These are phyloP conservation scores for Colletotrichum sublineola DNA, from an alignment of 2,329 filamentous ascomycete genomes.

Conservation along the genomic window DNA sequence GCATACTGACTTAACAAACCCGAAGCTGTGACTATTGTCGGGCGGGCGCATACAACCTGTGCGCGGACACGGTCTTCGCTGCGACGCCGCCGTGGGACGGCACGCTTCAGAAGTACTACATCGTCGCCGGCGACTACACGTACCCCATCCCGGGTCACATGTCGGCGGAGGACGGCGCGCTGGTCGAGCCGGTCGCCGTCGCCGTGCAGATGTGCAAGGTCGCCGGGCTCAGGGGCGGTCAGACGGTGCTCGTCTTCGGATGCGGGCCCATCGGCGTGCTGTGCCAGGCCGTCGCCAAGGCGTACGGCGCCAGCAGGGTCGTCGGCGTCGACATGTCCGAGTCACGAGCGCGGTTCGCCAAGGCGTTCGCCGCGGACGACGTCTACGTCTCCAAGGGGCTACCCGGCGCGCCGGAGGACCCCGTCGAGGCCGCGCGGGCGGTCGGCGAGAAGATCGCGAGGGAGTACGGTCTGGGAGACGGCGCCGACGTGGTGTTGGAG, in stretches of 20 bases:
- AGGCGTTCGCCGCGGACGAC: conserved; percentile 58
- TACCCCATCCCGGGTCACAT: conserved; percentile 61
- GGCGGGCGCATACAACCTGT: conserved; percentile 56
- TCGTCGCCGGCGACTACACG: conserved; percentile 60
- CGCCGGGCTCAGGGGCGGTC: conserved; percentile 54
- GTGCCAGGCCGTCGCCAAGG: conserved; percentile 60
- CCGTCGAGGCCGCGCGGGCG: conserved; percentile 64
- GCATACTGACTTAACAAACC: conserved; percentile 10
- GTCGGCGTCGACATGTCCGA: conserved; percentile 61
- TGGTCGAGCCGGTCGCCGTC: conserved; percentile 66
- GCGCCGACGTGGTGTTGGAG: conserved; percentile 63
- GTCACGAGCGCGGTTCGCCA: conserved; percentile 57
- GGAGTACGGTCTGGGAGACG: conserved; percentile 56
- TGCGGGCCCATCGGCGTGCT: conserved; percentile 64
- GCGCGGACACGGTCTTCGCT: conserved; percentile 61
- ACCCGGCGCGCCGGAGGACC: conserved; percentile 56
- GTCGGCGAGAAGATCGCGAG: conserved; percentile 62
- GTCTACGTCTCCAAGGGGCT: conserved; percentile 55
- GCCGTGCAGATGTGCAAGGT: conserved; percentile 61
- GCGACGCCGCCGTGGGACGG: conserved; percentile 64
- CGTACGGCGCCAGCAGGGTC: conserved; percentile 59
- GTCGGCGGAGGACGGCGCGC: conserved; percentile 63
- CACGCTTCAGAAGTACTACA: conserved; percentile 63
- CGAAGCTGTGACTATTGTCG: conserved; percentile 58
- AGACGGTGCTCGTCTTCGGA: conserved; percentile 63